Evolutionary conservation across 2,329 filamentous ascomycete species (phyloP), one percentile per base, ranked within the genome.

Genomic region (Conoideocrella luteorostrata): DNA sequence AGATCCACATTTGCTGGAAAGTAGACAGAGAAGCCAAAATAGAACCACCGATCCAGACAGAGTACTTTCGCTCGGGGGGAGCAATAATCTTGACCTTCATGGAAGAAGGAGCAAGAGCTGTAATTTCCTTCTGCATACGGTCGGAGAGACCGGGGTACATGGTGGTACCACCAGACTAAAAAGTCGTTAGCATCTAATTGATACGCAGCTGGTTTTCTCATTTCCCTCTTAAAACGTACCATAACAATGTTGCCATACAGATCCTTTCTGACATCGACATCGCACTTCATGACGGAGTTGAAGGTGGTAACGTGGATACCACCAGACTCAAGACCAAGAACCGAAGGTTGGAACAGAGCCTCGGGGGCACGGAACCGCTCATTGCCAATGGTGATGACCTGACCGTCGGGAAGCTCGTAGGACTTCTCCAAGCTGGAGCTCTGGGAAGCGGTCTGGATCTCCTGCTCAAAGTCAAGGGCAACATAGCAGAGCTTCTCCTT

Each of bases 1-100:
- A 98, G 84, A 98, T 97, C 93, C 93, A 98, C 93, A 98, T 98
- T 80, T 98, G 93, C 82, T 98, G 93, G 91, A 98, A 98, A 74
- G 93, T 98, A 61, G 93, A 98, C 65, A 98, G 87, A 55, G 93
- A 98, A 62, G 93, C 93, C 67, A 98, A 78, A 77, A 98, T 98
- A 73, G 93, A 98, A 83, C 93, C 93, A 93, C 93, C 93, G 72
- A 98, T 98, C 93, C 93, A 98, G 81, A 98, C 93, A 55, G 93
- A 97, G 88, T 98, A 98, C 84, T 98, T 98, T 77, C 93, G 88
- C 87, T 98, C 93, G 60, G 93, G 93, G 62, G 93, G 93, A 77
- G 93, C 93, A 70, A 98, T 97, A 77, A 98, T 97, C 88, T 97
- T 97, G 83, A 98, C 91, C 88, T 97, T 97, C 93, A 98, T 97